These are phyloP conservation scores for Penicillium aurantiogriseum DNA, from an alignment of 2,329 filamentous ascomycete species.

Conservation along the genomic window DNA sequence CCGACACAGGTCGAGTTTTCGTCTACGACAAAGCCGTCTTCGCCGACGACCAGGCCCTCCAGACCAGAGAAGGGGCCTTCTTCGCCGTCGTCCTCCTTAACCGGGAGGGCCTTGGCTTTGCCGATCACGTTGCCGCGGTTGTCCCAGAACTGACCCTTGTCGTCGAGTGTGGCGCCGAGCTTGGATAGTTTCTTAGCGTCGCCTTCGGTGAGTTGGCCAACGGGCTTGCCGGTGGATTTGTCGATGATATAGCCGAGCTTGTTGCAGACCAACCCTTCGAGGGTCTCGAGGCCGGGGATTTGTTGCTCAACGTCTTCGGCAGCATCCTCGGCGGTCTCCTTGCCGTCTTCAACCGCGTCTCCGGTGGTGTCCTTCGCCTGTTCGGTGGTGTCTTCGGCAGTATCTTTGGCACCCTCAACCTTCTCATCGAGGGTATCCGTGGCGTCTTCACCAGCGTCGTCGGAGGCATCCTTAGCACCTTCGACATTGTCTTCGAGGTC, in stretches of 20 bases:
- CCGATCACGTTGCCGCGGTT: slow-evolving; percentile 64
- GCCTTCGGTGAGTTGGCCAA: slow-evolving; percentile 61
- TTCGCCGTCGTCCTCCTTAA: slow-evolving; percentile 37
- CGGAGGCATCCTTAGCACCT: not conserved
- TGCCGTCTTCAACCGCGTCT: slow-evolving; percentile 34
- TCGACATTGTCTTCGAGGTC: slow-evolving; percentile 24
- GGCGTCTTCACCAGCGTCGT: slow-evolving; percentile 17
- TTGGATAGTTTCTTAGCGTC: slow-evolving; percentile 61
- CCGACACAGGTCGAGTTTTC: slow-evolving; percentile 50
- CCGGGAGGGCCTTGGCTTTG: slow-evolving; percentile 50
- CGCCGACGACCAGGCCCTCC: slow-evolving; percentile 47
- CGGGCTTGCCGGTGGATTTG: slow-evolving; percentile 43
- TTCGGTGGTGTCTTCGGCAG: not conserved
- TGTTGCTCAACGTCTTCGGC: slow-evolving; percentile 27
- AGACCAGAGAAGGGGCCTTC: slow-evolving; percentile 48
- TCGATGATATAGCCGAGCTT: slow-evolving; percentile 48
- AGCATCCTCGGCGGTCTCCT: slow-evolving; percentile 28
- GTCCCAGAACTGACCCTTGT: slow-evolving; percentile 63
- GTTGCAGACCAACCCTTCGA: slow-evolving; percentile 45
- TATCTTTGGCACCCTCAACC: slow-evolving; percentile 27
- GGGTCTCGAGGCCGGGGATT: slow-evolving; percentile 29
- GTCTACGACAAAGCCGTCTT: slow-evolving; percentile 51
- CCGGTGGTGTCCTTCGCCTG: no score
- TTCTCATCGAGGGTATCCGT: slow-evolving; percentile 7
- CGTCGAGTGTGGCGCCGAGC: slow-evolving; percentile 47